Percentiles rank a stretch among this genome's conserved stretches.
phyloP scores from a whole-genome alignment of 352 stramenopile genomes.

The Phytopythium oedochilum region DNA sequence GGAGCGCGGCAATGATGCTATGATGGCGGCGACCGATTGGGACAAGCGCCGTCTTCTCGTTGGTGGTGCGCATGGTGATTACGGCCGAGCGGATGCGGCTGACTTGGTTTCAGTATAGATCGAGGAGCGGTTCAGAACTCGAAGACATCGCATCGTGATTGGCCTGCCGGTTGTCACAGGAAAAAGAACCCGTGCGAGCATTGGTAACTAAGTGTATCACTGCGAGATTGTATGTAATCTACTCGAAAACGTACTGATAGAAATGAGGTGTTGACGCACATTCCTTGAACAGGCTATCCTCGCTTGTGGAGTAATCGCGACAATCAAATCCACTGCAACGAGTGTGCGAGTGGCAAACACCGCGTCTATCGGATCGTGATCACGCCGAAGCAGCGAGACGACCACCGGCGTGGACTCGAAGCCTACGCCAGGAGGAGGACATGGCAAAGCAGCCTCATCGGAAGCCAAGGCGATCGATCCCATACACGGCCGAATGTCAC shows the following conservation, averaged over 20 bases:
- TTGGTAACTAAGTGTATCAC: neutral
- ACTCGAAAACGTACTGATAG: neutral
- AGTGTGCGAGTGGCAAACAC: too few relatives aligned
- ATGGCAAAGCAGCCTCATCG: too few relatives aligned
- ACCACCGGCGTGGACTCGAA: too few relatives aligned
- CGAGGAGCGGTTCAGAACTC: neutral
- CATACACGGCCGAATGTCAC: too few relatives aligned
- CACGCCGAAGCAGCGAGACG: too few relatives aligned
- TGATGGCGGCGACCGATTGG: neutral
- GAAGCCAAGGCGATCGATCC: too few relatives aligned
- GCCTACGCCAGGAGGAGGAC: too few relatives aligned
- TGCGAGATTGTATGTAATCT: neutral
- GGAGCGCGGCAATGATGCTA: neutral
- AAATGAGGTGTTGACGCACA: too few relatives aligned
- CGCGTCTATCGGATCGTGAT: too few relatives aligned
- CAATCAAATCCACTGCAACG: too few relatives aligned
- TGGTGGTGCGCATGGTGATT: neutral
- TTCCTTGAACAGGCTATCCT: too few relatives aligned
- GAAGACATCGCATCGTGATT: neutral
- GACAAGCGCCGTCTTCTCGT: neutral
- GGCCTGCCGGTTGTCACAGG: neutral
- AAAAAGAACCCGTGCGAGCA: neutral
- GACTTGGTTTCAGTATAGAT: neutral
- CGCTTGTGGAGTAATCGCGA: too few relatives aligned
- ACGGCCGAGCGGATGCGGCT: neutral